A percentile compares a stretch with the other conserved stretches of the same genome.
Evolutionary conservation across 1,284 basidiomycete genomes (phyloP).

Genomic region (Ceratobasidium sp.): DNA sequence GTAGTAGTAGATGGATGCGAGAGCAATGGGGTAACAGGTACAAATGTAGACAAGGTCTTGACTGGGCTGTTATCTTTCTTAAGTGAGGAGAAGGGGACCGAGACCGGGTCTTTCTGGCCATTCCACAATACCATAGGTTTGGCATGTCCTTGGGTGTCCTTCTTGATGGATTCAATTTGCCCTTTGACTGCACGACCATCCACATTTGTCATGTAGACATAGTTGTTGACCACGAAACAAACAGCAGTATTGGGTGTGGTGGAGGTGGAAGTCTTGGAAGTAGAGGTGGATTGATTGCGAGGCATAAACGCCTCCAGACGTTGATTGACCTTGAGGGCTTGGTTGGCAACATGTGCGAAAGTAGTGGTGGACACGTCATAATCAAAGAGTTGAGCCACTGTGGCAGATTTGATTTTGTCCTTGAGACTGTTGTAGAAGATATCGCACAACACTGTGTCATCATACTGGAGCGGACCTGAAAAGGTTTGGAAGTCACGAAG

Average conservation of each 20-base stretch:
- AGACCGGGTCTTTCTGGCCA: background rate
- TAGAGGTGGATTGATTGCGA: no score
- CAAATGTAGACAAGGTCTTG: background rate
- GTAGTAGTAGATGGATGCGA: background rate
- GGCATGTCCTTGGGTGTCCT: background rate
- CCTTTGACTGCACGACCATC: background rate
- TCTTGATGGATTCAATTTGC: background rate
- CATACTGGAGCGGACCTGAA: background rate
- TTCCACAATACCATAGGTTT: background rate
- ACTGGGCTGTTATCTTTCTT: background rate
- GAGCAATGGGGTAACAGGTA: no score
- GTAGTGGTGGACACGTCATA: background rate
- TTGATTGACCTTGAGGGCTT: background rate
- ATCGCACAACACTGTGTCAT: background rate
- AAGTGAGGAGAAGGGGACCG: background rate
- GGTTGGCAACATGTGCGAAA: background rate
- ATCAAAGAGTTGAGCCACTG: background rate
- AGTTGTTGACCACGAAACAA: background rate
- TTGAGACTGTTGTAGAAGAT: constrained; percentile 15
- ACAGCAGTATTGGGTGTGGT: background rate
- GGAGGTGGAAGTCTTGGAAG: background rate
- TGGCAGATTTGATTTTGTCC: background rate
- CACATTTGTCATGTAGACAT: background rate
- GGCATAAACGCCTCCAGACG: background rate
- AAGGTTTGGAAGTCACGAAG: background rate